Conservation (phyloP, 305 asterid genomes). For the Stenogyne calaminthoides region DNA sequence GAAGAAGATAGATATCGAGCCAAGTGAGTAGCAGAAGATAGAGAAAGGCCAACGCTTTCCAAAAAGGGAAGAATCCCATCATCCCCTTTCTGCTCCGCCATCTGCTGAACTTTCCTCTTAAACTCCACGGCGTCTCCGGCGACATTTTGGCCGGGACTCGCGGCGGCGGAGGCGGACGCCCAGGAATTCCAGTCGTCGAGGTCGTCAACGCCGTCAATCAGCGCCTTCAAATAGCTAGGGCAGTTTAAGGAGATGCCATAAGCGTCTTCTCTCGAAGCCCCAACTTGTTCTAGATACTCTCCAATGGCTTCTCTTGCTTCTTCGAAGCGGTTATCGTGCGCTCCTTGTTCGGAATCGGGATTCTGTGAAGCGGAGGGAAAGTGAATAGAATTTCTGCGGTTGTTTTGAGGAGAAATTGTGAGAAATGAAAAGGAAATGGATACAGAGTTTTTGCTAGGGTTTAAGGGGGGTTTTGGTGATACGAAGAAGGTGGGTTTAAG, state of each 20-base stretch:
- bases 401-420: constrained; percentile 45
- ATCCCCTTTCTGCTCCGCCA: constrained; percentile 86
- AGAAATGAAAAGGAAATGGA: constrained; percentile 40
- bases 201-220: constrained; percentile 69
- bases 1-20: constrained; percentile 69
- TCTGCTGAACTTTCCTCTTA: constrained; percentile 49
- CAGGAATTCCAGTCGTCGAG: constrained; percentile 68
- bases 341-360: constrained; percentile 37
- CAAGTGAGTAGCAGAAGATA: constrained; percentile 72
- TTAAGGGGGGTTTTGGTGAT: constrained; percentile 34
- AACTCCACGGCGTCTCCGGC: constrained; percentile 41
- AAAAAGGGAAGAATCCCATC: constrained; percentile 75
- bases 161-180: constrained; percentile 30
- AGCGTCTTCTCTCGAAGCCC: constrained; percentile 65
- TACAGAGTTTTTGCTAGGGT: constrained; percentile 36
- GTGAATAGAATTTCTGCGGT: constrained; percentile 39
- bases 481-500: constrained; percentile 28
- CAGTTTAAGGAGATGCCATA: constrained; percentile 55
- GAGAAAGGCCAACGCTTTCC: constrained; percentile 84
- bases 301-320: constrained; percentile 69
- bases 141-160: constrained; percentile 14
- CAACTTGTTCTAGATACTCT: constrained; percentile 55
- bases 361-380: constrained; percentile 36
- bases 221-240: constrained; percentile 59
- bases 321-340: constrained; percentile 30